Conservation (phyloP, 1,139 yeast genomes). For the Hanseniaspora sp. region DNA sequence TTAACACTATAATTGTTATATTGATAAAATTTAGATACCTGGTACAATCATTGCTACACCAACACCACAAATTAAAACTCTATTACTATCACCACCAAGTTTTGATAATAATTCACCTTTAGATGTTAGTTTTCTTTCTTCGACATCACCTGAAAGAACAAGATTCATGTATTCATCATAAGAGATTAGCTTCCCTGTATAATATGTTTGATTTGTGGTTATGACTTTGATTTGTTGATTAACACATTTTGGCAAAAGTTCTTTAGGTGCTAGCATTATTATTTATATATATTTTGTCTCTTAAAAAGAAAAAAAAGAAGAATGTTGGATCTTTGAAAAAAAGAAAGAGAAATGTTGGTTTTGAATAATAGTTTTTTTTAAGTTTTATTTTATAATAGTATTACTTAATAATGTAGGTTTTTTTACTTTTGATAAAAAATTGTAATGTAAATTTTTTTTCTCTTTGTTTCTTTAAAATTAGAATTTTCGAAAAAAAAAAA, state of each 20-base stretch:
- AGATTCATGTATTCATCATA: constrained; percentile 93
- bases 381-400: no score
- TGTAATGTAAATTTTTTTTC: no score
- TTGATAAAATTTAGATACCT: constrained; percentile 28
- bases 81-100: constrained; percentile 26
- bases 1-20: not conserved
- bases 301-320: no score
- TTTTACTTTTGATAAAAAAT: no score
- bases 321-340: no score
- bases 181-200: constrained; percentile 76
- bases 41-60: constrained; percentile 69
- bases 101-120: constrained; percentile 23
- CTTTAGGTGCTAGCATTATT: constrained; percentile 53
- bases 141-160: constrained; percentile 67
- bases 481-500: no score
- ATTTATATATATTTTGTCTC: not conserved
- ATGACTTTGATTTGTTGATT: constrained; percentile 73
- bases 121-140: constrained; percentile 33
- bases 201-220: constrained; percentile 64
- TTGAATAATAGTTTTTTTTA: no score
- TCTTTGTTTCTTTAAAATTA: no score
- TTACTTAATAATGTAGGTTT: no score
- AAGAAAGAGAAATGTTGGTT: not conserved
- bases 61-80: constrained; percentile 74
- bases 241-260: constrained; percentile 76